Evolutionary conservation across 345 rosid genomes (phyloP), one percentile per base, ranked within the genome.

Genomic region (Limnanthes douglasii): DNA sequence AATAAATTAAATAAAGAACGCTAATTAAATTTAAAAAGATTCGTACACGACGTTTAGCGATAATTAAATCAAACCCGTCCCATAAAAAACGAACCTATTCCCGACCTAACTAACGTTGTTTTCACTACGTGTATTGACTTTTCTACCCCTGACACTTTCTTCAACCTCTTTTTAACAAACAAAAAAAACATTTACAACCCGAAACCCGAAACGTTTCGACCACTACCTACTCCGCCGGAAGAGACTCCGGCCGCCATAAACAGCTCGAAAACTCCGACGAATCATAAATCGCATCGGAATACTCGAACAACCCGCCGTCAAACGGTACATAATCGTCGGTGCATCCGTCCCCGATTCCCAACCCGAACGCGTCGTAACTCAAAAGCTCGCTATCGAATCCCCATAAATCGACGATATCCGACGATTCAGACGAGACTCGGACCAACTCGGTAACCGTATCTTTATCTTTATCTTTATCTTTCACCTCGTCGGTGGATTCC

Each of bases 291-390:
- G 29, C 72, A 29, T 63, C 73, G 21, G 63, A 3, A 50, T 51
- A 46, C 3, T 73, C 77, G 18, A 85, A 85, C 23, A 84, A 19
- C 2, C 84, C 62, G 1, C 84, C 93, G 0, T 78, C 96, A 5
- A 76, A 46, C 0, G 66, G 50, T 17, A 76, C 80, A 46, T 54
- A 79, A 18, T 70, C 83, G 10, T 50, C 48, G 33, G 33, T 50
- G 3, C 44, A 41, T 21, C 43, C 45, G 19, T 28, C 51, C 2
- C 23, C 51, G 56, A 56, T 27, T 30, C 63, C 75, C 1, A 68
- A 59, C 48, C 59, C 74, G 39, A 69, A 67, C 5, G 65, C 37
- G 19, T 57, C 85, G 42, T 60, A 75, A 35, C 34, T 43, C 34
- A 67, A 34, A 2, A 73, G 31, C 32, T 48, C 46, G 1, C 62